These are phyloP conservation scores for Phlyctochytrium planicorne DNA, from an alignment of 192 early-diverging fungal species.

Conservation along the genomic window DNA sequence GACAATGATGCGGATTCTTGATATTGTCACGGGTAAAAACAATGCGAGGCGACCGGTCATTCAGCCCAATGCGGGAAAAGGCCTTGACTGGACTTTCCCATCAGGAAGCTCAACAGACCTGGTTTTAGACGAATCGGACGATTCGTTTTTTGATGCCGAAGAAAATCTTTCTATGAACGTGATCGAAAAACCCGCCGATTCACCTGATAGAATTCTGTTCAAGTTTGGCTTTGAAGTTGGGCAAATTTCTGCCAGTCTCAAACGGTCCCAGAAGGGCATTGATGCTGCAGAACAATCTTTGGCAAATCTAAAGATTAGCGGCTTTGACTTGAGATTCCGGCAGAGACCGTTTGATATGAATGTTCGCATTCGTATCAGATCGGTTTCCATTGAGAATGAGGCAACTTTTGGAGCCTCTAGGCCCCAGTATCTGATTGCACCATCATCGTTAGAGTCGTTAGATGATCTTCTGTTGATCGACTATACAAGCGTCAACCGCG, in stretches of 20 bases:
- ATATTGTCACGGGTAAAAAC: slow-evolving; percentile 49
- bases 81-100: slow-evolving; percentile 17
- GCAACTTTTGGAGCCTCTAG: slow-evolving; percentile 45
- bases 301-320: slow-evolving; percentile 68
- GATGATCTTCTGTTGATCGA: slow-evolving; percentile 60
- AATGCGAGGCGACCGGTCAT: neutral
- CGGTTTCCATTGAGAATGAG: slow-evolving; percentile 76
- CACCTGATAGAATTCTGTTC: slow-evolving; percentile 21
- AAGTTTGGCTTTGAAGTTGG: slow-evolving; percentile 67
- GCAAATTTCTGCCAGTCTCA: slow-evolving; percentile 66
- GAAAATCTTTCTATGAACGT: slow-evolving; percentile 39
- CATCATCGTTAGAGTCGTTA: neutral
- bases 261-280: slow-evolving; percentile 49
- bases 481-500: slow-evolving; percentile 70
- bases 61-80: neutral
- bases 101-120: slow-evolving; percentile 26
- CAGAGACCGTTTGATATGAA: slow-evolving; percentile 73
- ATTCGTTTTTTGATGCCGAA: slow-evolving; percentile 55
- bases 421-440: slow-evolving; percentile 52
- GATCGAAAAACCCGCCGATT: slow-evolving; percentile 1
- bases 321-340: slow-evolving; percentile 67
- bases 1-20: slow-evolving; percentile 78
- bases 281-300: slow-evolving; percentile 49
- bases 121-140: slow-evolving; percentile 38
- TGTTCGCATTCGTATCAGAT: slow-evolving; percentile 72